phyloP scores from a whole-genome alignment of 192 early-diverging fungal species.

The Coemansia reversa region DNA sequence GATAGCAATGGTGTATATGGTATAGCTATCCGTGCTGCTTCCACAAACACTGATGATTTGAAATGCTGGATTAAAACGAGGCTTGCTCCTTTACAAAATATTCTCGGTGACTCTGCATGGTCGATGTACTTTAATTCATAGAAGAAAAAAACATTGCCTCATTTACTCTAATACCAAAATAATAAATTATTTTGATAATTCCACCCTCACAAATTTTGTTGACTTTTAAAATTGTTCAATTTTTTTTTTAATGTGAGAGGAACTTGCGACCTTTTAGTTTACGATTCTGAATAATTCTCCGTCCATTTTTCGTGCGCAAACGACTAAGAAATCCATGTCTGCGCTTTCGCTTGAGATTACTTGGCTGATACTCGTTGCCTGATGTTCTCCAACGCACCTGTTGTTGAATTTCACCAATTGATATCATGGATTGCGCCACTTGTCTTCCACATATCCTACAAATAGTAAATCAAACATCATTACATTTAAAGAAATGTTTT shows the following conservation, averaged over 20 bases:
- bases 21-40: constrained; percentile 39
- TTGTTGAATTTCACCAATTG: not conserved
- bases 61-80: constrained; percentile 35
- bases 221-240: too few relatives aligned
- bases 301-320: constrained; percentile 73
- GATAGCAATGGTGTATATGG: constrained; percentile 18
- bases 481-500: not conserved
- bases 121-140: constrained; percentile 46
- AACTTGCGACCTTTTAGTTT: constrained; percentile 85
- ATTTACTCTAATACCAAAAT: not conserved
- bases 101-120: constrained; percentile 46
- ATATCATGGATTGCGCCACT: not conserved
- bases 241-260: constrained; percentile 71
- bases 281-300: constrained; percentile 71
- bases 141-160: too few relatives aligned
- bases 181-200: not conserved
- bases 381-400: constrained; percentile 79
- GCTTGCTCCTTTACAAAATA: constrained; percentile 8
- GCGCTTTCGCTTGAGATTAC: constrained; percentile 85
- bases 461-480: not conserved
- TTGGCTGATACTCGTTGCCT: constrained; percentile 93
- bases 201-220: not conserved
- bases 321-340: constrained; percentile 88
- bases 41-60: constrained; percentile 29
- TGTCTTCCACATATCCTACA: not conserved